Base-by-base conservation (phyloP, 352 stramenopile species). In the Phytophthora hibernalis region DNA sequence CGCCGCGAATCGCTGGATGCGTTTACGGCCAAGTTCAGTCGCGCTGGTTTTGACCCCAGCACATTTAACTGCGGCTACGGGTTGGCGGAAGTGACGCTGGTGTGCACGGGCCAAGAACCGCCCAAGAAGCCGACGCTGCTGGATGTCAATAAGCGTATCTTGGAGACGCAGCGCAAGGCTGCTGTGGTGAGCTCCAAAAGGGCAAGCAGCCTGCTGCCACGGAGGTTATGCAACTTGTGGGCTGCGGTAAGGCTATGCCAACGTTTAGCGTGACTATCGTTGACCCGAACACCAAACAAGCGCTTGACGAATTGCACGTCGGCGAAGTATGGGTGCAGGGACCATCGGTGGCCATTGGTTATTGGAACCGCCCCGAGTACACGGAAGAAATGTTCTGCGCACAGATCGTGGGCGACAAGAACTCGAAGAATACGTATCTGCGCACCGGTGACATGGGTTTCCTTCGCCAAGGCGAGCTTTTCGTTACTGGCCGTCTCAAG, bases 291-390 rank as follows among this genome's bases (percentile, higher is more conserved):
- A 80, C 83, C n/a, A 79, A 77, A 45, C 66, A 83, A 57, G 20
- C 48, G 37, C 52, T 90, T 22, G 60, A 69, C 30, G 84, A 92
- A 22, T 56, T 79, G 26, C 69, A 87, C 24, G 77, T 94, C 2
- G 96, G 96, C 48, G 96, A 99, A 65, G 90, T 99, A 38, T 99
- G 95, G 95, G 80, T 98, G 7, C 71, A 89, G 44, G 95, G 92
- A n/a, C 79, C 82, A 7, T 92, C 83, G 5, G 83, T 93, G 10
- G 74, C 83, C 2, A 33, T 81, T 18, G 87, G 87, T 11, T 95
- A 95, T 66, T 95, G 81, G 79, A 85, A 92, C 56, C 82, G 77
- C 20, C 61, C 79, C 0, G 76, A 93, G 8, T 84, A 89, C 65
- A 91, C 85, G 2, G 65, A 88, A 40, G 75, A 93, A 54, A 85